Base-by-base conservation (phyloP, 768 basidiomycete genomes). In the Mycena vitilis region DNA sequence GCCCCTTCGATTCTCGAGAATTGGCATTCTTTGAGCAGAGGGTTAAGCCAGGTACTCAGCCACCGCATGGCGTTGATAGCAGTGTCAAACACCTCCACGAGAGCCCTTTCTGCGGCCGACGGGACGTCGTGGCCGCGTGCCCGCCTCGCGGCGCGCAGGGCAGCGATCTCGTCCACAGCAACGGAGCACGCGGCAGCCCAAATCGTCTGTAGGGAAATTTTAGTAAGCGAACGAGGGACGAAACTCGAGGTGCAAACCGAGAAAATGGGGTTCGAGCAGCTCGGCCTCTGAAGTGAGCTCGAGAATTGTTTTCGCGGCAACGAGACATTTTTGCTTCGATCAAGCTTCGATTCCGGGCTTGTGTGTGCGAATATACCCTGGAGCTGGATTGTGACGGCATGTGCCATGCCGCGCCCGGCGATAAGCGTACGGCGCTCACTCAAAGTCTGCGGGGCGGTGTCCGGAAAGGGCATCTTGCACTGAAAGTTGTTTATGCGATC, bases 321-420 rank as follows among this genome's bases (percentile, higher is more conserved):
- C n/a, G n/a, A n/a, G n/a, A n/a, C n/a, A n/a, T 49, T 62, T 68
- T 22, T 52, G 48, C 34, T 63, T 62, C n/a, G n/a, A n/a, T n/a
- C n/a, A n/a, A n/a, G n/a, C n/a, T n/a, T n/a, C 4, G 70, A 71
- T 12, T n/a, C 23, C 18, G 16, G 8, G 30, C 51, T 60, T 10
- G 45, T 54, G 18, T 48, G 48, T 7, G 55, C 60, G 34, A 71
- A 63, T 20, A 36, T 34, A 15, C 57, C 52, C 34, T 72, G 71
- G 20, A 73, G 71, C 55, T 70, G 60, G 36, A 70, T 59, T 16
- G 45, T 25, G 11, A 65, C 69, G 3, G 69, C 64, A 20, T 70
- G 60, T 3, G 65, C 66, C 20, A 70, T 56, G 54, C 65, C 65
- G 45, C 45, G 62, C 5, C 60, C 65, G 2, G 64, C 52, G 57